phyloP scores from a whole-genome alignment of 768 basidiomycete genomes.

The Heimioporus sp. region DNA sequence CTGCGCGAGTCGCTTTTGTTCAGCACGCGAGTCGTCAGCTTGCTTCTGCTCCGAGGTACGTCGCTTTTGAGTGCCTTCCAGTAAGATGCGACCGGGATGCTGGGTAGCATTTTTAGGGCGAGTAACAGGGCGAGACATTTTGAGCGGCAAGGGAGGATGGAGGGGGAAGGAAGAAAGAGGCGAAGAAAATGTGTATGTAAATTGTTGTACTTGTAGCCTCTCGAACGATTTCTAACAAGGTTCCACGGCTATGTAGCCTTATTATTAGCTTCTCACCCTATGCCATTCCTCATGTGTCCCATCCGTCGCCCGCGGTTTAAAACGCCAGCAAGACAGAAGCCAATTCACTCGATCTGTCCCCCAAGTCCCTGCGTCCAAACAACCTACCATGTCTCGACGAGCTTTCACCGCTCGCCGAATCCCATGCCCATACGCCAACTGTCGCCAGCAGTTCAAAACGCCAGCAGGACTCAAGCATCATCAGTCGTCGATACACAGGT shows the following conservation, averaged over 20 bases:
- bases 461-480: neutral
- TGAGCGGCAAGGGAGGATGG: neutral
- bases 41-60: neutral
- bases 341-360: no score
- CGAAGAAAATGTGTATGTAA: neutral
- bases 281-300: no score
- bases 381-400: no score
- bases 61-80: neutral
- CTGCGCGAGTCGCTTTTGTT: neutral
- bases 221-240: no score
- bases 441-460: neutral
- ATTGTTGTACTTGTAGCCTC: neutral
- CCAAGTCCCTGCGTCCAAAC: no score
- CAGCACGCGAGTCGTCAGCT: neutral
- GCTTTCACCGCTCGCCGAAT: neutral
- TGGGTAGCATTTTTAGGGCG: neutral
- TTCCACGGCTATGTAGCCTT: no score
- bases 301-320: no score
- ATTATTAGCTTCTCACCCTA: no score
- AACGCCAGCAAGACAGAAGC: no score
- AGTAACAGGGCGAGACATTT: neutral
- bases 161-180: no score
- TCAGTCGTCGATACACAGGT: neutral
- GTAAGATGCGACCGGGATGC: neutral
- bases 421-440: conserved; percentile 1